phyloP scores from a whole-genome alignment of 2,329 filamentous ascomycete species.

The Pochonia chlamydosporia region DNA sequence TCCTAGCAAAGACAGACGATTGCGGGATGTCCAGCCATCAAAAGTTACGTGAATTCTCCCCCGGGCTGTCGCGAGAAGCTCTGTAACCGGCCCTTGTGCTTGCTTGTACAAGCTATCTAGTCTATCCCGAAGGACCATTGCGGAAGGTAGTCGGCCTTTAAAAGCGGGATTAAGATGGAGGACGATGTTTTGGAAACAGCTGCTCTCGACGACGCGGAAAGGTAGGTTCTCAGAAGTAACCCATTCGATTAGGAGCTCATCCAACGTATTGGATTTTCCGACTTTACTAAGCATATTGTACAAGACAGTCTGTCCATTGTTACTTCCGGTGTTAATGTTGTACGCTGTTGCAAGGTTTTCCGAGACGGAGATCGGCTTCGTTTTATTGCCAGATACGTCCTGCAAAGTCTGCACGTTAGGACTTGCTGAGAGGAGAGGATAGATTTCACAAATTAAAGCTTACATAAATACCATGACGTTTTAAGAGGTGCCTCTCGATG shows the following conservation, averaged over 20 bases:
- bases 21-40: constrained; percentile 2
- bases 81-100: not conserved
- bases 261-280: not conserved
- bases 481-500: too few species aligned
- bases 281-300: not conserved
- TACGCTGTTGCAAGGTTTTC: not conserved
- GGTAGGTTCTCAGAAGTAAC: not conserved
- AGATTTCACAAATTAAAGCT: too few species aligned
- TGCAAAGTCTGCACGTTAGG: too few species aligned
- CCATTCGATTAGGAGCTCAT: not conserved
- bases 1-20: not conserved
- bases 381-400: too few species aligned
- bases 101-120: not conserved
- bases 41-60: constrained; percentile 2
- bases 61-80: constrained; percentile 1
- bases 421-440: too few species aligned
- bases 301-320: not conserved
- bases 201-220: not conserved
- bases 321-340: not conserved
- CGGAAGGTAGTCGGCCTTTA: not conserved
- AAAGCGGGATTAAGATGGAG: not conserved
- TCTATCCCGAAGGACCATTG: not conserved
- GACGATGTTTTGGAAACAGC: not conserved
- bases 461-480: too few species aligned
- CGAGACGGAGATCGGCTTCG: too few species aligned